Evolutionary conservation across 2,329 filamentous ascomycete genomes (phyloP).

Genomic region (Arthrinium phaeospermum): DNA sequence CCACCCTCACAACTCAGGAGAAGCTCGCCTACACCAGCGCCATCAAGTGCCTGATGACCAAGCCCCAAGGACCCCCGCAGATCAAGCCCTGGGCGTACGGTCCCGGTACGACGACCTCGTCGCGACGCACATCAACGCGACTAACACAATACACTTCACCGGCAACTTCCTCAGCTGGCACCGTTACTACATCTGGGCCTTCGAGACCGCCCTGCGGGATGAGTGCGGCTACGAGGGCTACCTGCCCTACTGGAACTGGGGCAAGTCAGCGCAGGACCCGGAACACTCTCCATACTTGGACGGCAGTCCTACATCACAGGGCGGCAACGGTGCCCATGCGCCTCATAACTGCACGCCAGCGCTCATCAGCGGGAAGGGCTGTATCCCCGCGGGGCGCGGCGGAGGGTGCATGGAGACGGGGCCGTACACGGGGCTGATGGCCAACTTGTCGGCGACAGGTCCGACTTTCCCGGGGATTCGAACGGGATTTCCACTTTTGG

Average conservation of each 20-base stretch:
- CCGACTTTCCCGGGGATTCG: conserved; percentile 35
- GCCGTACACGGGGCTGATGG: conserved; percentile 31
- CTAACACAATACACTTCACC: conserved; percentile 40
- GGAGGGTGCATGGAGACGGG: conserved; percentile 44
- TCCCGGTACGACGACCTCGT: conserved; percentile 45
- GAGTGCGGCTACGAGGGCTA: conserved; percentile 47
- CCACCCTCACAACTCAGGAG: not conserved
- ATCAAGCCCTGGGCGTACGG: conserved; percentile 22
- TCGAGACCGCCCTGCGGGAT: conserved; percentile 29
- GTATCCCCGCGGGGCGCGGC: conserved; percentile 19
- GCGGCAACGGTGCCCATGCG: conserved; percentile 35
- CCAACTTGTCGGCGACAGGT: conserved; percentile 32
- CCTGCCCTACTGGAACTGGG: conserved; percentile 48
- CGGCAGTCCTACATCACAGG: conserved; percentile 43
- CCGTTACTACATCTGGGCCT: conserved; percentile 25
- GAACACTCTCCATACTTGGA: conserved; percentile 40
- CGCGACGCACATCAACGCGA: conserved; percentile 43
- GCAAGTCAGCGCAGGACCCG: conserved; percentile 39
- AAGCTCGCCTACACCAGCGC: conserved; percentile 12
- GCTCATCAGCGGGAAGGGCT: conserved; percentile 26
- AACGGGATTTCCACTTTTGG: conserved; percentile 29
- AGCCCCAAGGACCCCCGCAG: conserved; percentile 10
- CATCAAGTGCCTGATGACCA: conserved; percentile 26
- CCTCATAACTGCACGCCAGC: conserved; percentile 29
- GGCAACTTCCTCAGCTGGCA: conserved; percentile 30